phyloP scores from a whole-genome alignment of 495 filamentous ascomycete genomes.

The Penicillium salamii region DNA sequence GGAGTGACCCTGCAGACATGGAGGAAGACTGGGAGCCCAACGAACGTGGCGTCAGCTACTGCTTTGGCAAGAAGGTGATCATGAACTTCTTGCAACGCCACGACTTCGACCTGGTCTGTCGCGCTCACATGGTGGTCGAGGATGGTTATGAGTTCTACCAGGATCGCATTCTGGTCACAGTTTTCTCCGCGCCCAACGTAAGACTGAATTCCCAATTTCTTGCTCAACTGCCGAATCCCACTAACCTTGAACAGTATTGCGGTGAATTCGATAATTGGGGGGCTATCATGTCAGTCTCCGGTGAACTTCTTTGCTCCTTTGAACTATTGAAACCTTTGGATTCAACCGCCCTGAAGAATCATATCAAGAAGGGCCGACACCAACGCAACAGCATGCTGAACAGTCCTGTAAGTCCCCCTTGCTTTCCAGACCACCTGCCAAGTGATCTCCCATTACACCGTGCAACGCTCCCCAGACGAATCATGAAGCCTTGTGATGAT shows the following conservation, averaged over 20 bases:
- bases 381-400: conserved; percentile 89
- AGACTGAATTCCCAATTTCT: conserved; percentile 34
- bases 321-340: conserved; percentile 95
- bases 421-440: conserved; percentile 25
- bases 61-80: conserved; percentile 98
- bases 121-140: conserved; percentile 99
- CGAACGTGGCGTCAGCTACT: conserved; percentile 96
- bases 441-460: conserved; percentile 19
- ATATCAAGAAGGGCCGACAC: conserved; percentile 97
- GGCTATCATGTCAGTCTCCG: conserved; percentile 95
- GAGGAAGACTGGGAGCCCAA: conserved; percentile 97
- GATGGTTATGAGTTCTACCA: conserved; percentile 99
- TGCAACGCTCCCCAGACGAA: conserved; percentile 15
- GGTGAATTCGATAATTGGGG: conserved; percentile 99
- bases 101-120: conserved; percentile 96
- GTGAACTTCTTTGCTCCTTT: conserved; percentile 93
- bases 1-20: conserved; percentile 98
- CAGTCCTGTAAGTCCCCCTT: conserved; percentile 69
- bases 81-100: conserved; percentile 92
- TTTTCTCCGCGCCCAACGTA: conserved; percentile 97
- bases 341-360: conserved; percentile 94
- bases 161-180: conserved; percentile 91
- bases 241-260: conserved; percentile 68
- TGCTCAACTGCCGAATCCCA: conserved; percentile 8
- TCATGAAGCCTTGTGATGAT: neutral